Conservation (phyloP, 805 yeast genomes). For the Candida insectorum region DNA sequence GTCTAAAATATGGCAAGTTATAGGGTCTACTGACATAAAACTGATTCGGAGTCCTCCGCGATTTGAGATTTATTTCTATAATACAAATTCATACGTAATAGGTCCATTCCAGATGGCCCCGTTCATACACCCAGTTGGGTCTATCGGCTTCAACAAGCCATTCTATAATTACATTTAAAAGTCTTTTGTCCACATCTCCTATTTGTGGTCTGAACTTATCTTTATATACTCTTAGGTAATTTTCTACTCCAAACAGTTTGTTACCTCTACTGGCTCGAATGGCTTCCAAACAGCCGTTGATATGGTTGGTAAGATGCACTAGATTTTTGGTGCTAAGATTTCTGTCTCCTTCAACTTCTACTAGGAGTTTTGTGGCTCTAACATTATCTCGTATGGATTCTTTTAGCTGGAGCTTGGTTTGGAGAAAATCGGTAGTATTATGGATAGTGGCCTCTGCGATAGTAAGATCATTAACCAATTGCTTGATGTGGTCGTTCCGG, state of each 20-base stretch:
- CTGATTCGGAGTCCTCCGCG: not conserved
- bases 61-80: not conserved
- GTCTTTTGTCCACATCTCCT: constrained; percentile 13
- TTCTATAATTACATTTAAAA: constrained; percentile 26
- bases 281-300: constrained; percentile 12
- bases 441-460: constrained; percentile 3
- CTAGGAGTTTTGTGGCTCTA: too few relatives aligned
- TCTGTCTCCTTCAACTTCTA: too few relatives aligned
- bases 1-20: constrained; percentile 88
- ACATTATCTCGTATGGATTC: too few relatives aligned
- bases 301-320: constrained; percentile 9
- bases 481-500: constrained; percentile 14
- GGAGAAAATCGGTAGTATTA: constrained; percentile 1
- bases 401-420: too few relatives aligned
- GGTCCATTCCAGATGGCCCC: constrained; percentile 15
- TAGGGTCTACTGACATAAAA: constrained; percentile 44
- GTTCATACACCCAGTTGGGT: constrained; percentile 22
- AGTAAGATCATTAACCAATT: constrained; percentile 15
- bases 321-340: constrained; percentile 14
- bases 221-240: constrained; percentile 7
- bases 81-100: constrained; percentile 3
- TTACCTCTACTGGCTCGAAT: constrained; percentile 7
- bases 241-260: constrained; percentile 8
- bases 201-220: constrained; percentile 5
- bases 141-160: constrained; percentile 16